Evolutionary conservation across 345 rosid species (phyloP), one percentile per base, ranked within the genome.

Genomic region (Rubroshorea leprosula): DNA sequence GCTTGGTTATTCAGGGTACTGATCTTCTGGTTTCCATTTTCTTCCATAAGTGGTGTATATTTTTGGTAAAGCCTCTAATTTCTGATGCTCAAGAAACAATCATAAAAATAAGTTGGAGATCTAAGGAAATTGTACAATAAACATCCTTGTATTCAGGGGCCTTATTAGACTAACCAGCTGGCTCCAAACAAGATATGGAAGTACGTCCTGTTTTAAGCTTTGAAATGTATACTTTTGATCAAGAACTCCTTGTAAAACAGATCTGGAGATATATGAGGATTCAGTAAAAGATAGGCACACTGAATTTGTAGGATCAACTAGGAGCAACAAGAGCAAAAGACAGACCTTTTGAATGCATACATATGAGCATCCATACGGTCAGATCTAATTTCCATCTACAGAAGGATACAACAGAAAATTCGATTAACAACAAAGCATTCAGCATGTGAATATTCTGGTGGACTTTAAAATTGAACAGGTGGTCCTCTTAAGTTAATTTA

Each of bases 81-180:
- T 80, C 99, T 93, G 72, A 56, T 35, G 48, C 11, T 25, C 60
- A 58, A 46, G 51, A 65, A 55, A 67, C 19, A 44, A 16, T 0
- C n/a, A 44, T 15, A 16, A 44, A 44, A 44, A 44, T 35, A 35
- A 35, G 18, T 44, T 44, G 14, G 16, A n/a, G 18, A 14, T 44
- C 47, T 16, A 14, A 44, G 47, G 18, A 44, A 44, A 44, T 14
- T 14, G 15, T 2, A 41, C 45, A 15, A 16, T 54, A n/a, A 35
- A 35, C 12, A 35, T 21, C 14, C 0, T 61, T 57, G 64, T 24
- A 15, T 44, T 27, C 68, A n/a, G n/a, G n/a, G n/a, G n/a, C n/a
- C n/a, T n/a, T n/a, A n/a, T n/a, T n/a, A n/a, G 65, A 80, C 99
- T 77, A 70, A 93, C 99, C 96, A 89, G 77, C 83, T 93, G 99